These are phyloP conservation scores for Chlorella sp. DNA, from an alignment of 139 green algal species.

Conservation along the genomic window DNA sequence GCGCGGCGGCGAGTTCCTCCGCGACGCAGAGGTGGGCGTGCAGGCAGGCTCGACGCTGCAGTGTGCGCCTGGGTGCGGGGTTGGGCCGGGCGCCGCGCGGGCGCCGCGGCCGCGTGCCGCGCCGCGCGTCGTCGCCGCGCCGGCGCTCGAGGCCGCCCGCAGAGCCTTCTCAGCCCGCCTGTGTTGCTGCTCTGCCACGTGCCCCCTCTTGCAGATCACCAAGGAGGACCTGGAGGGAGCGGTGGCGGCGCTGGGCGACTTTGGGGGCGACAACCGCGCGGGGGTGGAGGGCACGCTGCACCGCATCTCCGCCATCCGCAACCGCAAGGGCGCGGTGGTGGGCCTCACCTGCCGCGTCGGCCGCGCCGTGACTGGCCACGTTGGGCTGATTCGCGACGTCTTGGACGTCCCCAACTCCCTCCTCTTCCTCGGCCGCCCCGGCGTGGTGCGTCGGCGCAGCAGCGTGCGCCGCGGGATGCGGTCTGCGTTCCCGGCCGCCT, in stretches of 20 bases:
- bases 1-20: slow-evolving; percentile 61
- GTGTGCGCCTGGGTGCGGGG: too few relatives aligned
- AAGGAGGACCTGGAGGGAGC: slow-evolving; percentile 63
- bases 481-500: too few relatives aligned
- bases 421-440: slow-evolving; percentile 85
- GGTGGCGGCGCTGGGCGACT: slow-evolving; percentile 68
- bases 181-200: too few relatives aligned
- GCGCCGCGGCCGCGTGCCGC: too few relatives aligned
- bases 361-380: slow-evolving; percentile 88
- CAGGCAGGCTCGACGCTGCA: too few relatives aligned
- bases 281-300: slow-evolving; percentile 80
- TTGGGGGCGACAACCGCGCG: slow-evolving; percentile 85
- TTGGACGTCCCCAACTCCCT: slow-evolving; percentile 76
- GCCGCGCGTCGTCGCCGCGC: too few relatives aligned
- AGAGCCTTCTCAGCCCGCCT: too few relatives aligned
- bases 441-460: too few relatives aligned
- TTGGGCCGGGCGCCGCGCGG: too few relatives aligned
- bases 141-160: too few relatives aligned
- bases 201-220: slow-evolving; percentile 37
- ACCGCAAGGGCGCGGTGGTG: slow-evolving; percentile 84
- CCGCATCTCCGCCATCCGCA: slow-evolving; percentile 85
- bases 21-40: slow-evolving; percentile 59
- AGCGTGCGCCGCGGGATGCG: too few relatives aligned
- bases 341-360: slow-evolving; percentile 97
- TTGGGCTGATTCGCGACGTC: slow-evolving; percentile 94